Evolutionary conservation across 2,329 filamentous ascomycete genomes (phyloP).

Genomic region (Chaetomiaceae sp.): DNA sequence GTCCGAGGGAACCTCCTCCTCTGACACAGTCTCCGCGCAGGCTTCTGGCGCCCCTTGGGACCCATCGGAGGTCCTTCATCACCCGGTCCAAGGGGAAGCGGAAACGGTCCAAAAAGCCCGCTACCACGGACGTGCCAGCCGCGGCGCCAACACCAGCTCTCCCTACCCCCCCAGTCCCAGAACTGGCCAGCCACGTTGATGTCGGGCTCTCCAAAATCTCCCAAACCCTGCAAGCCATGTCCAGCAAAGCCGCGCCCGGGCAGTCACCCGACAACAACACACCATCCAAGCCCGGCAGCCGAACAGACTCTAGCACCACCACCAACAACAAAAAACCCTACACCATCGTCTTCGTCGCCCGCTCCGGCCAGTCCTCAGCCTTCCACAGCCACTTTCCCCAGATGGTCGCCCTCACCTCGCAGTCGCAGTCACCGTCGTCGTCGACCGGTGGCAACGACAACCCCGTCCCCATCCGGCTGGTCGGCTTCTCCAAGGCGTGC

Average conservation of each 20-base stretch:
- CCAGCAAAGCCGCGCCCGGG: constrained; percentile 17
- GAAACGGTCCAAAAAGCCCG: constrained; percentile 44
- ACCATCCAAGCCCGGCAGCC: background rate
- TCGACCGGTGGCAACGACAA: too few species aligned
- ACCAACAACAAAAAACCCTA: constrained; percentile 35
- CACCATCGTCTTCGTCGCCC: constrained; percentile 52
- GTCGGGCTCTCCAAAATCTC: constrained; percentile 62
- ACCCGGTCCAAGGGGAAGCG: constrained; percentile 58
- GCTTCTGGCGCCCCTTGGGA: constrained; percentile 58
- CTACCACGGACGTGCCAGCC: constrained; percentile 16
- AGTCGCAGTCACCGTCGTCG: constrained; percentile 35
- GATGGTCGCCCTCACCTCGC: constrained; percentile 43
- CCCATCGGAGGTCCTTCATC: constrained; percentile 51
- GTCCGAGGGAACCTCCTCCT: background rate
- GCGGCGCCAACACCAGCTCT: constrained; percentile 10
- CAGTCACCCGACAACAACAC: background rate
- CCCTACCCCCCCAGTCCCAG: constrained; percentile 39
- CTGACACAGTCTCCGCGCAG: constrained; percentile 35
- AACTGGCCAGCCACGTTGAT: constrained; percentile 53
- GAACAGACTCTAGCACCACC: background rate
- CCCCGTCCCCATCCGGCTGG: constrained; percentile 53
- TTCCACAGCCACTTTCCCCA: constrained; percentile 57
- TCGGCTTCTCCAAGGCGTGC: constrained; percentile 57
- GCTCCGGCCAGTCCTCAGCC: constrained; percentile 51
- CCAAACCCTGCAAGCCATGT: constrained; percentile 48